Base-by-base conservation (phyloP, 2,329 filamentous ascomycete species). In the Corinectria fuckeliana region DNA sequence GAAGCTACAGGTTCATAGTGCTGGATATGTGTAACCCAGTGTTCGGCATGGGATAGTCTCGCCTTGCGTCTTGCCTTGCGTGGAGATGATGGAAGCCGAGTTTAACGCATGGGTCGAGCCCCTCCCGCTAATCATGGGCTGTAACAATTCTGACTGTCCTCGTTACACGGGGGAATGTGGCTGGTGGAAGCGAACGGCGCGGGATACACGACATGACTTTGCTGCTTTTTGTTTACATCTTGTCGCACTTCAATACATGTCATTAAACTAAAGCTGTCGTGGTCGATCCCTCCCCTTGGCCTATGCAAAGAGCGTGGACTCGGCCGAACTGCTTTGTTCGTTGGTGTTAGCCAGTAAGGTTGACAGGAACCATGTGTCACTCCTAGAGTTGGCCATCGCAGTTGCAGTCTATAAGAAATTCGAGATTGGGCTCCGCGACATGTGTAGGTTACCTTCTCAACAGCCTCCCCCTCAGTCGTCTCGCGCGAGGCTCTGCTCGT, bases 401-500 rank as follows among this genome's bases (percentile, higher is more conserved):
- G 3, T 3, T 16, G 7, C 6, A 16, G n/a, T 34, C 11, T 14
- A 32, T 5, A 7, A 16, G 6, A 1, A 6, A 14, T 34, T 34
- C 5, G 16, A 3, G n/a, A 36, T 18, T 8, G 4, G n/a, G 7
- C n/a, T n/a, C n/a, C 3, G 5, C 13, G 5, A n/a, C 13, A 28
- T 28, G 13, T 6, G 9, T 50, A 32, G 42, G 25, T 41, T n/a
- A n/a, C n/a, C n/a, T 47, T 55, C 14, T 45, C 14, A 16, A 14
- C 14, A 6, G 4, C 18, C 9, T 11, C 25, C 5, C 14, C 11
- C 30, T 18, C 42, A 50, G 26, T 58, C 56, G n/a, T 48, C 34
- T 3, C 32, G 48, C 13, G 60, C 38, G 8, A 67, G 56, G 14
- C 50, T 28, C 13, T 61, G 49, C 54, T 67, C 60, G 21, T 67